Evolutionary conservation across 1,284 basidiomycete genomes (phyloP).

Genomic region (Ceratobasidium sp.): DNA sequence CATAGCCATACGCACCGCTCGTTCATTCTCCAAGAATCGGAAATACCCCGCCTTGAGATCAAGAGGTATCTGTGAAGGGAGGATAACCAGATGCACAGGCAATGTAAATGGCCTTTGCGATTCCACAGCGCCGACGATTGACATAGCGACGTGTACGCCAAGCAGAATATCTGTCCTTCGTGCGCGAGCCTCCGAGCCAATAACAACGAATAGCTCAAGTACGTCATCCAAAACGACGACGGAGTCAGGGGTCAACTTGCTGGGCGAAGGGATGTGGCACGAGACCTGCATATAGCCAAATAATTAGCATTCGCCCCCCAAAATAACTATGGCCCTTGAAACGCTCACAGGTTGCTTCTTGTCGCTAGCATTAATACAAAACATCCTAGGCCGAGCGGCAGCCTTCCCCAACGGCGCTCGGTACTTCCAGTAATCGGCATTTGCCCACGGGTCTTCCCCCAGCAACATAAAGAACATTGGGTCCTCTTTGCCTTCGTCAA

Average conservation of each 20-base stretch:
- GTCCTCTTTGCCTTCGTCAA: conserved; percentile 70
- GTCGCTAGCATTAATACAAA: conserved; percentile 63
- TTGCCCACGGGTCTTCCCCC: conserved; percentile 78
- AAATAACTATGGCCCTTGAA: conserved; percentile 2
- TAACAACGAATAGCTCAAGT: conserved; percentile 82
- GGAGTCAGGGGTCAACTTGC: conserved; percentile 55
- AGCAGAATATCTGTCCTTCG: conserved; percentile 71
- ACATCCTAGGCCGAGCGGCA: conserved; percentile 38
- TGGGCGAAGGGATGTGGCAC: conserved; percentile 38
- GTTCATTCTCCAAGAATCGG: conserved; percentile 73
- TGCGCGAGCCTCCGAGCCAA: conserved; percentile 74
- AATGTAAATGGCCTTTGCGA: conserved; percentile 72
- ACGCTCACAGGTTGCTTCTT: conserved; percentile 61
- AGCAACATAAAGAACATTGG: conserved; percentile 88
- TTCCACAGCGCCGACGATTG: conserved; percentile 28
- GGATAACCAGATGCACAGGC: conserved; percentile 75
- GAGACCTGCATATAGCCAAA: not conserved
- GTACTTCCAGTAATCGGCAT: conserved; percentile 85
- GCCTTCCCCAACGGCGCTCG: conserved; percentile 66
- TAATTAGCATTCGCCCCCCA: conserved; percentile 55
- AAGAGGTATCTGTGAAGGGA: conserved; percentile 78
- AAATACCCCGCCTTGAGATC: conserved; percentile 73
- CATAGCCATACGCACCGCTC: conserved; percentile 64
- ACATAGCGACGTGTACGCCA: conserved; percentile 70
- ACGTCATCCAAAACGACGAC: conserved; percentile 78